phyloP scores from a whole-genome alignment of 371 early-diverging fungal species.

The Mortierella sp. region DNA sequence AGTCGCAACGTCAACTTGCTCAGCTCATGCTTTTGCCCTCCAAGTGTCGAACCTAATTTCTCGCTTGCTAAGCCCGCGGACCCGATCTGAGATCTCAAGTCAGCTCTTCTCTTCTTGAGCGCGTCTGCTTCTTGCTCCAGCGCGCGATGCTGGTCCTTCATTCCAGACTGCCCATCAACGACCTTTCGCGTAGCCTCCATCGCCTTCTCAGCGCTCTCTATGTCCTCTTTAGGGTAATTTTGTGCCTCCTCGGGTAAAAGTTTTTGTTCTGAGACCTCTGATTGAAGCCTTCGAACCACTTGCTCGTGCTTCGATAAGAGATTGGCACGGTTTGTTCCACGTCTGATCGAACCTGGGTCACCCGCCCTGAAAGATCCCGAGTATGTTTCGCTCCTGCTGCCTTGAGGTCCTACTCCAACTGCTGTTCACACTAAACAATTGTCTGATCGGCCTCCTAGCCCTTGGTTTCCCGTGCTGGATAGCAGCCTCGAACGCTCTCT shows the following conservation, averaged over 20 bases:
- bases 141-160: slow-evolving; percentile 7
- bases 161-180: no score
- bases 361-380: slow-evolving; percentile 16
- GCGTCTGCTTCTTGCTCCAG: slow-evolving; percentile 7
- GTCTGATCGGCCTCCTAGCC: slow-evolving; percentile 6
- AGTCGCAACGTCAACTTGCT: slow-evolving; percentile 11
- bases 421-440: slow-evolving; percentile 17
- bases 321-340: slow-evolving; percentile 7
- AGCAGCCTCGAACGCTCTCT: no score
- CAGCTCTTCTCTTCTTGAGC: slow-evolving; percentile 21
- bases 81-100: slow-evolving; percentile 14
- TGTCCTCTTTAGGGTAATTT: slow-evolving; percentile 9
- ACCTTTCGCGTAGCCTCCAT: slow-evolving; percentile 5
- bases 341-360: slow-evolving; percentile 4
- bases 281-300: slow-evolving; percentile 12
- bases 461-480: no score
- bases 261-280: slow-evolving; percentile 18
- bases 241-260: slow-evolving; percentile 14
- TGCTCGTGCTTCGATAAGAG: slow-evolving; percentile 24
- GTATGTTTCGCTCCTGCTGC: slow-evolving; percentile 6
- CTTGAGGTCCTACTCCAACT: slow-evolving; percentile 11
- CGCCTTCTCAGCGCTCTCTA: slow-evolving; percentile 13
- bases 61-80: background rate
- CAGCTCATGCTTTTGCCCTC: slow-evolving; percentile 28
- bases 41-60: slow-evolving; percentile 16